These are phyloP conservation scores for Endotrypanum monterogeii DNA, from an alignment of 208 protist genomes.

Conservation along the genomic window DNA sequence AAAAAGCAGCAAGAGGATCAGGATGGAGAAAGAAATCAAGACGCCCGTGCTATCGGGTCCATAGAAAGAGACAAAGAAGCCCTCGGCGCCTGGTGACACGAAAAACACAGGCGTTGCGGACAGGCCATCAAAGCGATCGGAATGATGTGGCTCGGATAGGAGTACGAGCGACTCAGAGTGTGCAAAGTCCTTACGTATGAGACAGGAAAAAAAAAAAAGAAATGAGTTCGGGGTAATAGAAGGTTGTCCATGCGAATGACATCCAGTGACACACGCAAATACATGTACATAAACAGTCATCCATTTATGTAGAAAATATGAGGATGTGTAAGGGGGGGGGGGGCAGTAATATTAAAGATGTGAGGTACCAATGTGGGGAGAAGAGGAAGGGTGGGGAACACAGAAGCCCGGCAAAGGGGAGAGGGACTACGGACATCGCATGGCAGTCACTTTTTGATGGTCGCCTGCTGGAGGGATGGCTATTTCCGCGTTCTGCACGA, in stretches of 20 bases:
- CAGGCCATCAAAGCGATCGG: neutral
- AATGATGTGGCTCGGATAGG: neutral
- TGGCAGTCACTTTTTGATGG: no score
- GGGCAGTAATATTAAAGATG: no score
- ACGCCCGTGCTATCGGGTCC: neutral
- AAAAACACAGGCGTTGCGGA: neutral
- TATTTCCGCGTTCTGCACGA: no score
- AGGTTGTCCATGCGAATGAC: neutral
- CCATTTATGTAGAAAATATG: no score
- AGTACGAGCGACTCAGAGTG: neutral
- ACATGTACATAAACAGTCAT: neutral
- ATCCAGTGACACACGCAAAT: neutral
- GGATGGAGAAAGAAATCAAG: neutral
- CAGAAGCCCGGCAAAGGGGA: no score
- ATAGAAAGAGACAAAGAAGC: neutral
- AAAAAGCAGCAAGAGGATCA: neutral
- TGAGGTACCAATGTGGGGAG: no score
- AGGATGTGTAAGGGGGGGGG: no score
- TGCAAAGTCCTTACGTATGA: neutral
- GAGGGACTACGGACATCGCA: no score
- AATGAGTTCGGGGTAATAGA: neutral
- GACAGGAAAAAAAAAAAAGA: neutral
- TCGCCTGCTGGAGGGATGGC: no score
- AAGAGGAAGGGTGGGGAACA: no score
- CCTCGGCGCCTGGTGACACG: no score